Conservation (phyloP, 2,329 filamentous ascomycete genomes). For the Neurospora crassa region DNA sequence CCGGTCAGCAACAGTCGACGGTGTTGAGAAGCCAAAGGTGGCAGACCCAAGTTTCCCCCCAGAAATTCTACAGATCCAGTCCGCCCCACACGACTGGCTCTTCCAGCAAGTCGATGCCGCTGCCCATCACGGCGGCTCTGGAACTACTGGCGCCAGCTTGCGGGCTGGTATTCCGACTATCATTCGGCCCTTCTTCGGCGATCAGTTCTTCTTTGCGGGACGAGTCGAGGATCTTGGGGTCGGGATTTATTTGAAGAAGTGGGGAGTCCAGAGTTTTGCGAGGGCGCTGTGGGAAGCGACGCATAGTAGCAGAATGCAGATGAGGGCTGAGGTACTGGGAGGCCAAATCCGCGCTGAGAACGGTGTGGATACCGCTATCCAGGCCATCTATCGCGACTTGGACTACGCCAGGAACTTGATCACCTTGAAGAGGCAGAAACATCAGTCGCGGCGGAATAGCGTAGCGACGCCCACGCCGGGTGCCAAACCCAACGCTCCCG, state of each 20-base stretch:
- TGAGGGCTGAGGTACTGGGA: conserved; percentile 72
- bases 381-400: conserved; percentile 87
- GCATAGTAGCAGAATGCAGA: conserved; percentile 82
- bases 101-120: conserved; percentile 91
- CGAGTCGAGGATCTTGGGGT: conserved; percentile 90
- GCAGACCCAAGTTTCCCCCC: conserved; percentile 59
- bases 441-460: conserved; percentile 24
- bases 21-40: conserved; percentile 38
- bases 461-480: conserved; percentile 12
- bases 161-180: conserved; percentile 89
- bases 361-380: conserved; percentile 82
- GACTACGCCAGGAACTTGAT: conserved; percentile 85
- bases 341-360: conserved; percentile 86
- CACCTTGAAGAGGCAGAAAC: conserved; percentile 52
- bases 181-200: conserved; percentile 93
- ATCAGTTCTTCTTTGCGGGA: conserved; percentile 91
- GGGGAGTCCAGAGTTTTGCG: conserved; percentile 79
- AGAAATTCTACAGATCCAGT: conserved; percentile 80
- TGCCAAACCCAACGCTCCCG: conserved; percentile 22
- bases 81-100: conserved; percentile 92
- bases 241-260: conserved; percentile 77
- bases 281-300: conserved; percentile 86
- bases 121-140: conserved; percentile 88
- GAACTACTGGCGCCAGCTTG: conserved; percentile 88
- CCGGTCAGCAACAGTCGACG: conserved; percentile 34